These are phyloP conservation scores for Raphidocelis subcapitata DNA, from an alignment of 139 green algal genomes.

Conservation along the genomic window DNA sequence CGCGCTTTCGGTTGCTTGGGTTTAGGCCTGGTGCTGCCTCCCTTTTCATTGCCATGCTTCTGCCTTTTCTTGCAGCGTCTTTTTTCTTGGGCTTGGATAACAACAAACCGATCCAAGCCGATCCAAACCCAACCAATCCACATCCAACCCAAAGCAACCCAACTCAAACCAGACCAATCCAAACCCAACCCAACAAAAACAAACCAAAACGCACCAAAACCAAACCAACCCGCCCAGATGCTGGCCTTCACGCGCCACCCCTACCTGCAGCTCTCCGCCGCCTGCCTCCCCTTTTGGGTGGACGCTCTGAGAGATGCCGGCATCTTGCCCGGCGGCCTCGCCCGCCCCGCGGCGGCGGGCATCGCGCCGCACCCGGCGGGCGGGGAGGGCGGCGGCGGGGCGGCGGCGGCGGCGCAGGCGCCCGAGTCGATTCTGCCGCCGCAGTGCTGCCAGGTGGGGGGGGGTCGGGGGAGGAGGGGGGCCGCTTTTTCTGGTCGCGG, in stretches of 20 bases:
- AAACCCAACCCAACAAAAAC: no score
- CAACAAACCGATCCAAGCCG: no score
- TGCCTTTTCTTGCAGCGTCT: no score
- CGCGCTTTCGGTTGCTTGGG: background rate
- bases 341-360: no score
- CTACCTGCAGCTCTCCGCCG: conserved; percentile 60
- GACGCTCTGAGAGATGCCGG: conserved; percentile 41
- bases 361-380: background rate
- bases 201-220: no score
- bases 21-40: background rate
- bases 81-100: no score
- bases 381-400: background rate
- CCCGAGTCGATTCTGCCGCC: conserved; percentile 12
- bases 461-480: background rate
- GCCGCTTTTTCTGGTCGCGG: background rate
- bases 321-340: background rate
- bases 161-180: no score
- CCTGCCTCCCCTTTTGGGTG: conserved; percentile 67
- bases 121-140: no score
- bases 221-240: no score
- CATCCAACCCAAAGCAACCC: no score
- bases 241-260: conserved; percentile 65
- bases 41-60: background rate
- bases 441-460: conserved; percentile 23
- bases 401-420: background rate